Evolutionary conservation across 345 rosid genomes (phyloP).

Genomic region (Lepidium africanum): DNA sequence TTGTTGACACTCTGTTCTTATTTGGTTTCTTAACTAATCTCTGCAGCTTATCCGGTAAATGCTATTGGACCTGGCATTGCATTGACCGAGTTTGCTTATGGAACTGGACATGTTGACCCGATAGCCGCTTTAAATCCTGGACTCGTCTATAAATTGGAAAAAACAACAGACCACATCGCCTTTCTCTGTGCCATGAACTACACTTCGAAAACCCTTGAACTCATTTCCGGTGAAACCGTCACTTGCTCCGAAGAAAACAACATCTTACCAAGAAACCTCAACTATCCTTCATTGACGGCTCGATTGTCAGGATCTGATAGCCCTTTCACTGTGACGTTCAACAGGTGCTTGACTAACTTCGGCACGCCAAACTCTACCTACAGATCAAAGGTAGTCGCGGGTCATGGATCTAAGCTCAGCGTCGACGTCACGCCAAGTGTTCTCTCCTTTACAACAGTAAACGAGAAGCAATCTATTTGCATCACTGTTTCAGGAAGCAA

Average conservation of each 20-base stretch:
- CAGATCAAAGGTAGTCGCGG: slow-evolving; percentile 14
- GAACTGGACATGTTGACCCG: slow-evolving; percentile 35
- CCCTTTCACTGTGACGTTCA: slow-evolving; percentile 23
- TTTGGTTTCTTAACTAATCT: background rate
- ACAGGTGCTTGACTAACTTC: slow-evolving; percentile 50
- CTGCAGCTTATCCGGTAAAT: slow-evolving; percentile 27
- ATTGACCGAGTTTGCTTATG: slow-evolving; percentile 22
- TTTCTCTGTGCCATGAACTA: slow-evolving; percentile 26
- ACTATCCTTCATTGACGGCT: slow-evolving; percentile 17
- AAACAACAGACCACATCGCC: slow-evolving; percentile 22
- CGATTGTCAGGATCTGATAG: background rate
- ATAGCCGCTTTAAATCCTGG: slow-evolving; percentile 28
- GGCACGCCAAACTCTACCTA: slow-evolving; percentile 39
- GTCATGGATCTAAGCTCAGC: background rate
- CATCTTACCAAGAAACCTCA: slow-evolving; percentile 1
- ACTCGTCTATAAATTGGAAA: slow-evolving; percentile 21
- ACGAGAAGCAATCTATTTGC: slow-evolving; percentile 35
- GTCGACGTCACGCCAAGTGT: slow-evolving; percentile 34
- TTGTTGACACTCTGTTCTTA: background rate
- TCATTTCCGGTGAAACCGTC: slow-evolving; percentile 26
- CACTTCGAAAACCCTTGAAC: background rate
- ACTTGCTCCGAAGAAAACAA: slow-evolving; percentile 18
- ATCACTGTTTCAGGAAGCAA: slow-evolving; percentile 25
- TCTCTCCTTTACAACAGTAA: slow-evolving; percentile 29
- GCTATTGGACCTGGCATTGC: background rate